Conservation (phyloP, 495 filamentous ascomycete genomes). For the Podospora pseudopauciseta region DNA sequence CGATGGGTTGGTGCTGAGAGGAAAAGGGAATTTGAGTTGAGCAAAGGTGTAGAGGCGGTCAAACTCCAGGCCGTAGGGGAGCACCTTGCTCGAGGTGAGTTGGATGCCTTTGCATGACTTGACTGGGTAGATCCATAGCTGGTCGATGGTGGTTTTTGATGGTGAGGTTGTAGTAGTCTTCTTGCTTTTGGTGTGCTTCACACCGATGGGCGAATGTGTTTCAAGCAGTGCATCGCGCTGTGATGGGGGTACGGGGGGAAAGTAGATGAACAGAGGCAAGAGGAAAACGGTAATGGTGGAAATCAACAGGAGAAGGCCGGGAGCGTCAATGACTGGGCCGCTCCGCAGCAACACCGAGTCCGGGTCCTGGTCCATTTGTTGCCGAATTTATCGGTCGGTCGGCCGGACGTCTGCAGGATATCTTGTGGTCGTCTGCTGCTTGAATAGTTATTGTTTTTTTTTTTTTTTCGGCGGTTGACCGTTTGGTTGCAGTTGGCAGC, state of each 20-base stretch:
- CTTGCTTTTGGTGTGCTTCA: slow-evolving; percentile 19
- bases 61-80: slow-evolving; percentile 70
- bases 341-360: slow-evolving; percentile 17
- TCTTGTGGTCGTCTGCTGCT: background rate
- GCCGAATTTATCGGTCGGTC: slow-evolving; percentile 1
- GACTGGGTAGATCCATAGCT: slow-evolving; percentile 81
- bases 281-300: slow-evolving; percentile 47
- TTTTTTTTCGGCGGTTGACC: background rate
- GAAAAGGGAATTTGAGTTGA: slow-evolving; percentile 56
- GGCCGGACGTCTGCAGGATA: background rate
- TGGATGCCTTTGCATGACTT: slow-evolving; percentile 86
- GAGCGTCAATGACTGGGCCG: slow-evolving; percentile 25
- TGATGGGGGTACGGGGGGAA: slow-evolving; percentile 43
- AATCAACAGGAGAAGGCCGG: slow-evolving; percentile 39
- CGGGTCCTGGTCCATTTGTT: slow-evolving; percentile 3
- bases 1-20: slow-evolving; percentile 36
- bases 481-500: background rate
- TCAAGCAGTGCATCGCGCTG: slow-evolving; percentile 46
- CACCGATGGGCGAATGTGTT: slow-evolving; percentile 41
- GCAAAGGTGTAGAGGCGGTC: slow-evolving; percentile 85
- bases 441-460: background rate
- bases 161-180: slow-evolving; percentile 14
- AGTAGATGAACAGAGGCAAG: slow-evolving; percentile 45
- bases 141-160: slow-evolving; percentile 55
- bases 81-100: slow-evolving; percentile 59